phyloP scores from a whole-genome alignment of 805 yeast species.

The Nakazawaea pomicola region DNA sequence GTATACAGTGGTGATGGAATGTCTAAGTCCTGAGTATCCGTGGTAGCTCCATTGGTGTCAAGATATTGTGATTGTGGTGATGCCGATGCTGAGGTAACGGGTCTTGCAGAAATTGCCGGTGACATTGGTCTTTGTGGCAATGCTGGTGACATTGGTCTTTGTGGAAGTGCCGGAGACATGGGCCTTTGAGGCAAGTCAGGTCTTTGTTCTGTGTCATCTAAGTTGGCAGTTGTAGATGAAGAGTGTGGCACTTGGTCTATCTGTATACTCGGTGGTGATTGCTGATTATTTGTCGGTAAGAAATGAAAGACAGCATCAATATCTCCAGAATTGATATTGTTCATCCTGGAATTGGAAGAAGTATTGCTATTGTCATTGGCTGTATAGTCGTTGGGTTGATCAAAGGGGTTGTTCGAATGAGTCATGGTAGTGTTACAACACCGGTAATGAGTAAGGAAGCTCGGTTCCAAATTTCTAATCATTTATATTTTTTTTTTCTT shows the following conservation, averaged over 20 bases:
- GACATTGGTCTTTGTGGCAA: background rate
- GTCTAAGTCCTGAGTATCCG: background rate
- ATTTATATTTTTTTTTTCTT: too few species aligned
- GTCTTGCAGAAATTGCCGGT: background rate
- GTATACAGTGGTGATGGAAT: constrained; percentile 26
- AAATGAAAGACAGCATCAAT: constrained; percentile 3
- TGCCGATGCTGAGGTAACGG: background rate
- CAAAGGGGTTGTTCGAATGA: too few species aligned
- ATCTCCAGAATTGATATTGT: constrained; percentile 1
- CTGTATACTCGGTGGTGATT: background rate
- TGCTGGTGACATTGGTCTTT: constrained; percentile 1
- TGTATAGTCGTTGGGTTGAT: too few species aligned
- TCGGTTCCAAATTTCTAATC: too few species aligned
- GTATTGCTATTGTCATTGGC: too few species aligned
- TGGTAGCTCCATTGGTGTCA: constrained; percentile 18
- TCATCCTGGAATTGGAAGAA: background rate
- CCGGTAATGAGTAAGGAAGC: too few species aligned
- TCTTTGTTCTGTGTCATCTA: background rate
- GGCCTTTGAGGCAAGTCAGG: background rate
- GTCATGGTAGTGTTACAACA: too few species aligned
- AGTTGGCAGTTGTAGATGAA: background rate
- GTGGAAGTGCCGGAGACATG: background rate
- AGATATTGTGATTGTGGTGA: constrained; percentile 6
- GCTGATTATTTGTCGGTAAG: background rate
- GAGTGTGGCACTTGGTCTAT: background rate